phyloP scores from a whole-genome alignment of 306 rosid genomes.

The Corylus heterophylla region DNA sequence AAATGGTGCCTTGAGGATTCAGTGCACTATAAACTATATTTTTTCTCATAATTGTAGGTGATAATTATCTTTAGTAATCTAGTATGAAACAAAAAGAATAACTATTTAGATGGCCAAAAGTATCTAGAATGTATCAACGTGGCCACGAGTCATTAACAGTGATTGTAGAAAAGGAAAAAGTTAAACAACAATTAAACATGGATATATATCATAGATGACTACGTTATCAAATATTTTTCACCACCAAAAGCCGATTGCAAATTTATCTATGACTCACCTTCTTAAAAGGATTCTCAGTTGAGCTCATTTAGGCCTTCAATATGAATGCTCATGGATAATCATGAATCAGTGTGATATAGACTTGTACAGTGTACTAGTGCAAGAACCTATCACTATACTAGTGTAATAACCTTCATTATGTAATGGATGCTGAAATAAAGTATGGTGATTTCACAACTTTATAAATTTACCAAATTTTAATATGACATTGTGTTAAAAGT shows the following conservation, averaged over 20 bases:
- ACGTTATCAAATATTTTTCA: background rate
- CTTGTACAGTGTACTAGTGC: background rate
- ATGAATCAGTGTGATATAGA: background rate
- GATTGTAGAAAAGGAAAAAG: background rate
- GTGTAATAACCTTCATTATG: background rate
- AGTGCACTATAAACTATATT: background rate
- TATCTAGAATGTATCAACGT: background rate
- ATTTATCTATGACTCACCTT: background rate
- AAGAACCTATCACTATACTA: background rate
- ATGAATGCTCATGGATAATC: background rate
- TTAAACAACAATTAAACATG: background rate
- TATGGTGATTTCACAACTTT: background rate
- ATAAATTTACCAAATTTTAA: background rate
- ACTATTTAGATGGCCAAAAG: background rate
- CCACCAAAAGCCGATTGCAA: background rate
- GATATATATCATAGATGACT: background rate
- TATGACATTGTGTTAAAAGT: background rate
- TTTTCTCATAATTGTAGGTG: background rate
- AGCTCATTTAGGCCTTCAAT: background rate
- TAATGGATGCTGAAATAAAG: background rate
- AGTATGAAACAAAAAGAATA: background rate
- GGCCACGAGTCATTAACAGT: background rate
- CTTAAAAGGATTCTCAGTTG: background rate
- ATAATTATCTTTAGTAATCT: background rate
- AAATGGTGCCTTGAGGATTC: background rate